Percentiles rank a stretch among this genome's conserved stretches.
phyloP scores from a whole-genome alignment of 768 basidiomycete species.

The Mycena amicta region DNA sequence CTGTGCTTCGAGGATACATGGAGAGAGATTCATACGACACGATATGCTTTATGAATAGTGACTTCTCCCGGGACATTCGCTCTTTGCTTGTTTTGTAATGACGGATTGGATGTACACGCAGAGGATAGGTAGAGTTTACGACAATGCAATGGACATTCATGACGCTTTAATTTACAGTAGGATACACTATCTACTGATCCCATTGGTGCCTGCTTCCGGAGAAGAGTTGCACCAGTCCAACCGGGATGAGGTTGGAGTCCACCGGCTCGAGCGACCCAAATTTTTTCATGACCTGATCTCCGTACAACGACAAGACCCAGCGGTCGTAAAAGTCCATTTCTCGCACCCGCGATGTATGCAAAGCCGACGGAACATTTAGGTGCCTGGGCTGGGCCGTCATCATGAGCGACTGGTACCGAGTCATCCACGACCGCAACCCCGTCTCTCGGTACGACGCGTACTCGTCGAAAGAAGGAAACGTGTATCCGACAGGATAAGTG shows the following conservation, averaged over 20 bases:
- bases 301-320: slow-evolving; percentile 24
- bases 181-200: slow-evolving; percentile 11
- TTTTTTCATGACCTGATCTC: slow-evolving; percentile 22
- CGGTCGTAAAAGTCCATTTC: slow-evolving; percentile 15
- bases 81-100: slow-evolving; percentile 12
- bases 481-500: neutral
- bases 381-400: slow-evolving; percentile 1
- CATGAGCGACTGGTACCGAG: slow-evolving; percentile 4
- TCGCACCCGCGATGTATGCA: neutral
- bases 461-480: slow-evolving; percentile 10
- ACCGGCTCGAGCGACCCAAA: slow-evolving; percentile 26
- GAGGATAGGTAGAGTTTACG: too few relatives aligned
- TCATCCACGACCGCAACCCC: neutral
- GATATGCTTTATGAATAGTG: slow-evolving; percentile 16
- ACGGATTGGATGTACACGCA: too few relatives aligned
- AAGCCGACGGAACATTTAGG: slow-evolving; percentile 1
- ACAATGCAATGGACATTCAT: slow-evolving; percentile 8
- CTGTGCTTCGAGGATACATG: slow-evolving; percentile 12
- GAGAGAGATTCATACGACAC: slow-evolving; percentile 14
- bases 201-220: slow-evolving; percentile 13
- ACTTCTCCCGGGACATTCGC: slow-evolving; percentile 15
- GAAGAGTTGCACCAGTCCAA: slow-evolving; percentile 24
- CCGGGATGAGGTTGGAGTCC: slow-evolving; percentile 25
- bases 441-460: neutral
- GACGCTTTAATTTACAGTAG: neutral